A percentile compares a stretch with the other conserved stretches of the same genome.
Evolutionary conservation across 1,284 basidiomycete genomes (phyloP).

Genomic region (Malassezia slooffiae): DNA sequence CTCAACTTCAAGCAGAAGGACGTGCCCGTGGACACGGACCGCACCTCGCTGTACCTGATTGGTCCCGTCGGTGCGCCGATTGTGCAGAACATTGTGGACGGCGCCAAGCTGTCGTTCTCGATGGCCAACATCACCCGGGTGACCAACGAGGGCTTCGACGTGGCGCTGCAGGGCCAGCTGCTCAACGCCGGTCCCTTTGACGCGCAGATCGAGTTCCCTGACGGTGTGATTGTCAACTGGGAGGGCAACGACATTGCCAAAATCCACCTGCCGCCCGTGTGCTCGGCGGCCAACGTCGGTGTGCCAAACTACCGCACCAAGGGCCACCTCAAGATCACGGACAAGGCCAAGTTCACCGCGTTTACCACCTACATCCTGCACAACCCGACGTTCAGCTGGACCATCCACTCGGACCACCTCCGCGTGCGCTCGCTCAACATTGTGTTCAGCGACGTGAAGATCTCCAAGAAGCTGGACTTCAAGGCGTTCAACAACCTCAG

Average conservation of each 20-base stretch:
- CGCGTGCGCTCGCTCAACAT: slow-evolving; percentile 60
- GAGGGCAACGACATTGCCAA: slow-evolving; percentile 59
- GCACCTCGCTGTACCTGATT: slow-evolving; percentile 59
- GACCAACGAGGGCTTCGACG: slow-evolving; percentile 28
- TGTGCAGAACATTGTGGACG: slow-evolving; percentile 59
- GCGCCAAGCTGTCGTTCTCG: slow-evolving; percentile 54
- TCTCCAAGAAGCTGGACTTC: slow-evolving; percentile 59
- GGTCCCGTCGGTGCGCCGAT: slow-evolving; percentile 55
- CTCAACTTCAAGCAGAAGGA: slow-evolving; percentile 58
- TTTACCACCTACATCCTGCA: slow-evolving; percentile 62
- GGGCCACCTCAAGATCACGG: slow-evolving; percentile 41
- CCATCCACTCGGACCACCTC: slow-evolving; percentile 57
- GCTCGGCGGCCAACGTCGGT: slow-evolving; percentile 59
- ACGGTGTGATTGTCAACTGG: slow-evolving; percentile 55
- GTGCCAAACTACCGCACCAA: slow-evolving; percentile 57
- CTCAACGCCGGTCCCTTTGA: slow-evolving; percentile 49
- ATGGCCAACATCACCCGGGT: slow-evolving; percentile 58
- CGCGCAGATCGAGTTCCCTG: slow-evolving; percentile 49
- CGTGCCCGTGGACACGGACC: slow-evolving; percentile 59
- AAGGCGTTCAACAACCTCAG: slow-evolving; percentile 63
- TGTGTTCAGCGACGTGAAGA: slow-evolving; percentile 58
- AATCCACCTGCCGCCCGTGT: slow-evolving; percentile 60
- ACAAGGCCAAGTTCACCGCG: slow-evolving; percentile 52
- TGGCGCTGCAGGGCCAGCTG: slow-evolving; percentile 47
- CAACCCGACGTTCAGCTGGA: slow-evolving; percentile 61